phyloP scores from a whole-genome alignment of 139 green algal genomes.

The Tetradesmus obliquus region DNA sequence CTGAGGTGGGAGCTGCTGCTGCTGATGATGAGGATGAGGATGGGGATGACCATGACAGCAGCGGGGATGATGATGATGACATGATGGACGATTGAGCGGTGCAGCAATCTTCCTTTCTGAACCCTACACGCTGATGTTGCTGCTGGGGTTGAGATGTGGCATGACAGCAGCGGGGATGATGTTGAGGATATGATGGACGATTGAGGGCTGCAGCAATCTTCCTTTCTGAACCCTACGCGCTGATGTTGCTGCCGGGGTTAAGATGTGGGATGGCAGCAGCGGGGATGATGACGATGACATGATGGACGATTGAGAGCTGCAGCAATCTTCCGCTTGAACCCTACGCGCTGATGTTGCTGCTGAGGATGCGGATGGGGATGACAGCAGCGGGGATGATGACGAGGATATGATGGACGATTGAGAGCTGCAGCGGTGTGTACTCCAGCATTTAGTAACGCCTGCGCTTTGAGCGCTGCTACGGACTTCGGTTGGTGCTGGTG shows the following conservation, averaged over 20 bases:
- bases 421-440: too few species aligned
- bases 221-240: too few species aligned
- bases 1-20: conserved; percentile 46
- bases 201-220: background rate
- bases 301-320: background rate
- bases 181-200: background rate
- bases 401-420: background rate
- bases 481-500: too few species aligned
- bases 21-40: background rate
- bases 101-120: too few species aligned
- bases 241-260: too few species aligned
- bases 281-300: background rate
- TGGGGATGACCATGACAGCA: background rate
- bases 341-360: too few species aligned
- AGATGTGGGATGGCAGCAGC: background rate
- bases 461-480: too few species aligned
- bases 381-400: background rate
- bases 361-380: too few species aligned
- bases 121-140: too few species aligned
- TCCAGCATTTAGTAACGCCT: too few species aligned
- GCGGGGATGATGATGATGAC: background rate
- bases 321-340: too few species aligned
- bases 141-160: too few species aligned
- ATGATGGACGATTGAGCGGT: background rate
- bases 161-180: background rate